Evolutionary conservation across 2,329 filamentous ascomycete species (phyloP), one percentile per base, ranked within the genome.

Genomic region (Alternaria gaisen): DNA sequence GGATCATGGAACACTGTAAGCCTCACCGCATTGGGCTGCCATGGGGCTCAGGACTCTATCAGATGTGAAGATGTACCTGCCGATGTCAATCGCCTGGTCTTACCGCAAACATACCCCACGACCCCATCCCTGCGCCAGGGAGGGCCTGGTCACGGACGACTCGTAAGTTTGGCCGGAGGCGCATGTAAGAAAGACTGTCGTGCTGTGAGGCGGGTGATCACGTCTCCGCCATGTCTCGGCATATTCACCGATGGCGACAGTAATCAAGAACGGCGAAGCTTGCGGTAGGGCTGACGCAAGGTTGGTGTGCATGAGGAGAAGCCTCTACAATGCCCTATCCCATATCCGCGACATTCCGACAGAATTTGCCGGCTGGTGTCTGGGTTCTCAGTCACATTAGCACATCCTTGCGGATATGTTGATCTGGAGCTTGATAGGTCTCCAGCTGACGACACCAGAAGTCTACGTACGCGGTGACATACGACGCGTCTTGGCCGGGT

Each of bases 301-400:
- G 32, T 26, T 38, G 30, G 12, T 22, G 46, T 50, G 32, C 32
- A 50, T 24, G 46, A 16, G 18, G 32, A 48, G 18, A 10, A 48
- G 22, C 46, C 18, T 32, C 46, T 24, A 24, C 46, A 36, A 24
- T 41, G 10, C 40, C 16, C n/a, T 8, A 36, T 8, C 16, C 18
- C 30, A 26, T 50, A 50, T 50, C 46, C 46, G 46, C 46, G 46
- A 50, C 46, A 50, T 24, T 50, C 46, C 46, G 46, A 34, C 32
- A 50, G 46, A 9, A 50, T 24, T 24, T 16, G 40, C 40, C 12
- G 20, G 20, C 40, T 24, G 10, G 12, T 24, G 12, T 42, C 20
- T 24, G 14, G 40, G 12, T 8, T 16, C 3, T 7, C 40, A 16
- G 20, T 7, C 12, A 8, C 9, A 24, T 5, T 4, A 42, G 16